Evolutionary conservation across 331 rosid genomes (phyloP), one percentile per base, ranked within the genome.

Genomic region (Spiraea crenata): DNA sequence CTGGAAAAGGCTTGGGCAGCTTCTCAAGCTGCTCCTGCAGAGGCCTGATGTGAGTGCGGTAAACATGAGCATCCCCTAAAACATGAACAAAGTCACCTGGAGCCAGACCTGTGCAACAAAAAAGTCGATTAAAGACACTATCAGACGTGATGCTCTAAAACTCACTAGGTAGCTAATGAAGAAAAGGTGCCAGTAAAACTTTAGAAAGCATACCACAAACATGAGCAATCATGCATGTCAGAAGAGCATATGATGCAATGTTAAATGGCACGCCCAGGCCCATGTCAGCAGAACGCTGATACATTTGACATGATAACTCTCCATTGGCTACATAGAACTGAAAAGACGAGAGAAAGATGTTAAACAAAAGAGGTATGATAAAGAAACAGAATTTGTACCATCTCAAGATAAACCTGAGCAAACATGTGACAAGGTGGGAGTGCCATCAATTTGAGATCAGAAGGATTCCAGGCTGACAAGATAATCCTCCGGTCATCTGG

Each of bases 401-500:
- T 19, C 54, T 48, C 59, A 74, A 49, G 73, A 82, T 70, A 25
- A 67, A 95, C 99, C 99, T 95, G 99, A 5, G 92, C 86, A 84
- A 91, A 91, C 96, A 91, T 95, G 86, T 95, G 99, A 82, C 99
- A 95, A 42, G 99, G 98, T 20, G 99, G 99, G 65, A 95, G 99
- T 65, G 99, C 96, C 99, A 95, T 89, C 77, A 84, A 79, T 81
- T 88, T 89, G 69, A 95, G 93, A 86, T 95, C 99, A 55, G 91
- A 74, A 46, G 99, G 96, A 86, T 91, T 91, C 99, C 99, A 95
- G 1, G 99, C 97, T 31, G 98, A 91, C 73, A 95, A 92, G 73
- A 95, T 85, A 68, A 95, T 95, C 74, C 99, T 83, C 40, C 99
- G 90, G 70, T 91, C 98, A 78, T 83, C 82, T 5, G 99, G 98